phyloP scores from a whole-genome alignment of 2,329 filamentous ascomycete genomes.

The Phaeosphaeria sp. region DNA sequence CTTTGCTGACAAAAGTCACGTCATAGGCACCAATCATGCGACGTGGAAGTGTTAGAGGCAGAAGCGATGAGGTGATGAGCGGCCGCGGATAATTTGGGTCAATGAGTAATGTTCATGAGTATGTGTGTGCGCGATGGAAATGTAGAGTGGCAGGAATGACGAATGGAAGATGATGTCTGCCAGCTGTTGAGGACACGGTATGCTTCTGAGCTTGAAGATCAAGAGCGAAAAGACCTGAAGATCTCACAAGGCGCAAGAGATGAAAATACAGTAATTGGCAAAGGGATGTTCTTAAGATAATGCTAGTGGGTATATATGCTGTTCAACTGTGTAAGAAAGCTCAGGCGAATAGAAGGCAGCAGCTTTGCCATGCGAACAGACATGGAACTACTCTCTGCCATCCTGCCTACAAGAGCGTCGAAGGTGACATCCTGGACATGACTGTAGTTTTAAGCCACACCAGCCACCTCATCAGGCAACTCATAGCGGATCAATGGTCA shows the following conservation, averaged over 20 bases:
- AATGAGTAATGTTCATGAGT: too few relatives aligned
- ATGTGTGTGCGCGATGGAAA: not conserved
- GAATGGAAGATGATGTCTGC: too few relatives aligned
- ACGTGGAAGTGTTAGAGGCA: not conserved
- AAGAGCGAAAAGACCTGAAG: not conserved
- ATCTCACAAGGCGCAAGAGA: not conserved
- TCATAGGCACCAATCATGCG: not conserved
- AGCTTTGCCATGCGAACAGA: not conserved
- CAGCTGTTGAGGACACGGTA: too few relatives aligned
- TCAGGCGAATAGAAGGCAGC: not conserved
- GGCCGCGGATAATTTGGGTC: not conserved
- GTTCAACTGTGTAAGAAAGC: not conserved
- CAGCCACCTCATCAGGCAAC: not conserved
- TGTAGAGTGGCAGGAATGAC: not conserved
- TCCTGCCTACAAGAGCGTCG: not conserved
- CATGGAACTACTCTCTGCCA: not conserved
- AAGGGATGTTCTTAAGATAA: not conserved
- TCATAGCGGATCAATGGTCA: slow-evolving; percentile 34
- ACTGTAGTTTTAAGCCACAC: not conserved
- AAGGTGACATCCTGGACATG: not conserved
- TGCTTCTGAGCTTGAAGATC: too few relatives aligned
- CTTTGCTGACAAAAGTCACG: not conserved
- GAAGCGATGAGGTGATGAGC: not conserved
- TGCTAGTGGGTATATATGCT: not conserved
- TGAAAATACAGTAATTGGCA: not conserved